These are phyloP conservation scores for Boletales sp. DNA, from an alignment of 768 basidiomycete genomes.

Conservation along the genomic window DNA sequence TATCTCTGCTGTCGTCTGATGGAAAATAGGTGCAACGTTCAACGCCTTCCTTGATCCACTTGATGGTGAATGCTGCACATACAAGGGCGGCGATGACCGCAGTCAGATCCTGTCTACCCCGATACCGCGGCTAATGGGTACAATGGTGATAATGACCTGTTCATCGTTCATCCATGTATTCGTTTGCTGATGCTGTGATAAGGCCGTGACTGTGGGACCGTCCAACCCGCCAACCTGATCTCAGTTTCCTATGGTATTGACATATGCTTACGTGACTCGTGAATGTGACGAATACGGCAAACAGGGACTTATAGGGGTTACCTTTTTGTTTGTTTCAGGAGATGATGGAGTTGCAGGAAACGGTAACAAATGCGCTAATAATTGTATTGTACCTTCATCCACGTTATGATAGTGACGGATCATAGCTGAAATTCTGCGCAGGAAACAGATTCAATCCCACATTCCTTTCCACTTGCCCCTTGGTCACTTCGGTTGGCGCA, in stretches of 20 bases:
- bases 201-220: conserved; percentile 33
- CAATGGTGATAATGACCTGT: conserved; percentile 23
- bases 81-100: conserved; percentile 35
- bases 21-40: conserved; percentile 37
- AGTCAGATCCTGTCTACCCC: conserved; percentile 39
- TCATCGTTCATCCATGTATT: not conserved
- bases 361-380: no score
- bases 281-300: conserved; percentile 50
- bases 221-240: conserved; percentile 38
- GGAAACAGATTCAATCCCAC: conserved; percentile 56
- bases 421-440: no score
- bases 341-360: conserved; percentile 42
- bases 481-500: conserved; percentile 66
- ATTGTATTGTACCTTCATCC: no score
- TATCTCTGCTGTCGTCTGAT: conserved; percentile 2
- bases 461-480: conserved; percentile 53
- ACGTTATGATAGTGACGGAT: conserved; percentile 43
- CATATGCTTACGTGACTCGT: conserved; percentile 32
- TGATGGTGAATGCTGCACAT: conserved; percentile 39
- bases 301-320: conserved; percentile 47
- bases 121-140: conserved; percentile 38
- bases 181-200: not conserved
- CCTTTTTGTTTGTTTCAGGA: conserved; percentile 40
- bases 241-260: conserved; percentile 40
- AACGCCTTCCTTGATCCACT: conserved; percentile 45